Evolutionary conservation across 768 basidiomycete species (phyloP).

Genomic region (Podaxis carcinomalis): DNA sequence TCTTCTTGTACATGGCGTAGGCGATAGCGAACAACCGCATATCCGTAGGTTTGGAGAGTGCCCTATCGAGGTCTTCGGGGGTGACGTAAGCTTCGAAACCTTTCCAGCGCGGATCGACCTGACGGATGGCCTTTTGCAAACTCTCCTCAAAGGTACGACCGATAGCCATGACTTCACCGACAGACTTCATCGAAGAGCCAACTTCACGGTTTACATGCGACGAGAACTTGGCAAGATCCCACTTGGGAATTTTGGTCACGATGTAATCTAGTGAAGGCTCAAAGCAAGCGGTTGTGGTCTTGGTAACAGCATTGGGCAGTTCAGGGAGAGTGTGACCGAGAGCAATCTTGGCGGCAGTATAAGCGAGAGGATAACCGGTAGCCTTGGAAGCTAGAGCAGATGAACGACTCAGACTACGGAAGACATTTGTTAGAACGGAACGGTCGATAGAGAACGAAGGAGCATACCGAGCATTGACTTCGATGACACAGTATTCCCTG

Average conservation of each 20-base stretch:
- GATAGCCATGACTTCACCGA: conserved; percentile 99
- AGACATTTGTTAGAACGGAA: neutral
- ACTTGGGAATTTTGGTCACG: conserved; percentile 99
- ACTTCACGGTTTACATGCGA: conserved; percentile 90
- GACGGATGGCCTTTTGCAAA: conserved; percentile 96
- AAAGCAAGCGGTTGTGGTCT: conserved; percentile 98
- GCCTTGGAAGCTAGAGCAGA: conserved; percentile 98
- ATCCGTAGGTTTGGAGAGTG: conserved; percentile 83
- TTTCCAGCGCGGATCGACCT: conserved; percentile 94
- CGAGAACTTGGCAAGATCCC: conserved; percentile 98
- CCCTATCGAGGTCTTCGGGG: conserved; percentile 80
- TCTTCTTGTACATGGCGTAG: conserved; percentile 93
- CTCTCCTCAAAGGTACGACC: conserved; percentile 99
- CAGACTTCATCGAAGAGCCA: conserved; percentile 98
- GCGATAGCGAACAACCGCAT: conserved; percentile 96
- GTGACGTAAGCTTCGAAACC: conserved; percentile 96
- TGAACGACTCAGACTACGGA: conserved; percentile 68
- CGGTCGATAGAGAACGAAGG: conserved; percentile 1
- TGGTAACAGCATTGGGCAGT: conserved; percentile 97
- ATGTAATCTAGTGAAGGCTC: conserved; percentile 99
- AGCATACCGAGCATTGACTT: conserved; percentile 87
- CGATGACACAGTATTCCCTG: conserved; percentile 96
- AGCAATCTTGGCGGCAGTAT: conserved; percentile 98
- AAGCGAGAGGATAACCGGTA: conserved; percentile 97
- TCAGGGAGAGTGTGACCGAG: conserved; percentile 97